Percentiles rank a stretch among this genome's conserved stretches.
These are phyloP conservation scores for Penicillium sclerotiorum DNA, from an alignment of 2,329 filamentous ascomycete genomes.

Conservation along the genomic window DNA sequence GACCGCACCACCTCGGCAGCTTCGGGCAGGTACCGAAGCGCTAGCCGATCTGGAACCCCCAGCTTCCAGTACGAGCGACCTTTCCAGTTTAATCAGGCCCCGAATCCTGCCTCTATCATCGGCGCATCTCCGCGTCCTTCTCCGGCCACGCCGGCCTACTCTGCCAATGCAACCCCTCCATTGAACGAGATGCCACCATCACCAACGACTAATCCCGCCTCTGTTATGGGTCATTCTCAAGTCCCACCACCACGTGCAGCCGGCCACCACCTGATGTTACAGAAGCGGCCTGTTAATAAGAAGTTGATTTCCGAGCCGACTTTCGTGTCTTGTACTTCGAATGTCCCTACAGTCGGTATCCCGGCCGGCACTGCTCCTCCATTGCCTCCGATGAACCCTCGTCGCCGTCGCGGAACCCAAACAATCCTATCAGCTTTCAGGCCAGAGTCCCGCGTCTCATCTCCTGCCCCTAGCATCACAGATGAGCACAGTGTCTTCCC, in stretches of 20 bases:
- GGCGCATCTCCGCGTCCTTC: slow-evolving; percentile 47
- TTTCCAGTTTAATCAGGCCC: slow-evolving; percentile 29
- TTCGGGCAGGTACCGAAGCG: slow-evolving; percentile 43
- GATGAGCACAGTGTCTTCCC: slow-evolving; percentile 25
- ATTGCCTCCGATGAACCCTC: slow-evolving; percentile 63
- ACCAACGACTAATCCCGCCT: slow-evolving; percentile 31
- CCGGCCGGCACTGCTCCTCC: slow-evolving; percentile 58
- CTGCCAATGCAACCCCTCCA: slow-evolving; percentile 58
- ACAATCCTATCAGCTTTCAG: slow-evolving; percentile 44
- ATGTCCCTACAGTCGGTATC: slow-evolving; percentile 60
- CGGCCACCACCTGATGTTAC: slow-evolving; percentile 35
- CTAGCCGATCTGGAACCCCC: slow-evolving; percentile 39
- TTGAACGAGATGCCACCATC: slow-evolving; percentile 49
- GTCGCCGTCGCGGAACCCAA: slow-evolving; percentile 54
- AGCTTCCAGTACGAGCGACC: slow-evolving; percentile 39
- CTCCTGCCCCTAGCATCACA: slow-evolving; percentile 20
- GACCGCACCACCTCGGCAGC: slow-evolving; percentile 44
- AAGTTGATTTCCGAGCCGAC: slow-evolving; percentile 64
- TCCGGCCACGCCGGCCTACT: slow-evolving; percentile 50
- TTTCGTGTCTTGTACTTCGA: slow-evolving; percentile 56
- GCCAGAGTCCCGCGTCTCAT: slow-evolving; percentile 30
- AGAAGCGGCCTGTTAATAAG: slow-evolving; percentile 64
- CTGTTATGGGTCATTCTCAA: slow-evolving; percentile 21
- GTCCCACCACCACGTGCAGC: slow-evolving; percentile 33
- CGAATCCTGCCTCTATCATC: slow-evolving; percentile 37